Conservation (phyloP, 495 filamentous ascomycete species). For the Tuber melanosporum region DNA sequence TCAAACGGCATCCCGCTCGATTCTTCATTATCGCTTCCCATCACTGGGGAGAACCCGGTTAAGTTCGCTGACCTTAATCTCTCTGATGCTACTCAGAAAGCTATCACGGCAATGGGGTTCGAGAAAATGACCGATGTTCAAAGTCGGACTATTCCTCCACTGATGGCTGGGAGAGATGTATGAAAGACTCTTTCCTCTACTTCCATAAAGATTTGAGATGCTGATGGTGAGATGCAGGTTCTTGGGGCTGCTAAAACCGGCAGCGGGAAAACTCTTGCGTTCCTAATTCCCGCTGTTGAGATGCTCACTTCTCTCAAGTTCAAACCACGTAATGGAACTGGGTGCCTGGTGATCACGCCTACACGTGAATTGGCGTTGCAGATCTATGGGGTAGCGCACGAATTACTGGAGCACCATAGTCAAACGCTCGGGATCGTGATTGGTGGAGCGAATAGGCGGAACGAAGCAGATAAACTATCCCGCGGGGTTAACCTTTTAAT, state of each 20-base stretch:
- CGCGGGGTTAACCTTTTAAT: conserved; percentile 94
- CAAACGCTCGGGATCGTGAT: conserved; percentile 96
- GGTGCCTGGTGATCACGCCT: conserved; percentile 61
- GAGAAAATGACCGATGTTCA: conserved; percentile 96
- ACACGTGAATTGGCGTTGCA: conserved; percentile 89
- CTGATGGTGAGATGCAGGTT: conserved; percentile 42
- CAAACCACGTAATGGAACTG: conserved; percentile 64
- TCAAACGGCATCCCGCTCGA: conserved; percentile 49
- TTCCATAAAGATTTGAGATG: background rate
- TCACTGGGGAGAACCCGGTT: conserved; percentile 50
- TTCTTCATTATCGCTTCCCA: conserved; percentile 53
- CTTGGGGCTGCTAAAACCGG: conserved; percentile 96
- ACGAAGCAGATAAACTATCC: conserved; percentile 86
- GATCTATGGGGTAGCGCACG: conserved; percentile 90
- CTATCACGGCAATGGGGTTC: conserved; percentile 85
- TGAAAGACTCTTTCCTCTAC: background rate
- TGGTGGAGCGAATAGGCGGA: conserved; percentile 83
- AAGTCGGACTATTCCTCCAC: conserved; percentile 73
- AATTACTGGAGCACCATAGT: conserved; percentile 78
- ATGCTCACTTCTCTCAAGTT: conserved; percentile 87
- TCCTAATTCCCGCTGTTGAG: conserved; percentile 90
- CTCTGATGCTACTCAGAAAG: conserved; percentile 78
- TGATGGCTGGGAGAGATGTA: conserved; percentile 79
- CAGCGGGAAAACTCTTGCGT: conserved; percentile 89
- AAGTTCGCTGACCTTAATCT: conserved; percentile 78